Conservation (phyloP, 352 stramenopile genomes). For the Phytopythium montanum region DNA sequence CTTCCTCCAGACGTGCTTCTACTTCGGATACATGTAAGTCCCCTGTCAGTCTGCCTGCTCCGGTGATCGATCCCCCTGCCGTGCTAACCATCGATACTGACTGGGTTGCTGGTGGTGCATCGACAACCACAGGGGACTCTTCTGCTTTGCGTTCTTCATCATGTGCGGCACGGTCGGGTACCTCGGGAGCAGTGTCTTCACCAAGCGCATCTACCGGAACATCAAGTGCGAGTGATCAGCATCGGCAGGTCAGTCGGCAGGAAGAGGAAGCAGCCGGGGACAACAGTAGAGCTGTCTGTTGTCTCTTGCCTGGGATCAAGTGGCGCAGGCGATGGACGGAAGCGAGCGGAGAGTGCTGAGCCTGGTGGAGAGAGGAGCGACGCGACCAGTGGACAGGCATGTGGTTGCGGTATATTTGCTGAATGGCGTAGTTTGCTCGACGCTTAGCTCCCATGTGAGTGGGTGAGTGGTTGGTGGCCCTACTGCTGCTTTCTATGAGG, state of each 20-base stretch:
- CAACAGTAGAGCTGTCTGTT: slow-evolving; percentile 1
- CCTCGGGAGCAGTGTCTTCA: slow-evolving; percentile 91
- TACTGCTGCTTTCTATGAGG: background rate
- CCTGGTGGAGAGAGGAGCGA: background rate
- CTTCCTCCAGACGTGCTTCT: slow-evolving; percentile 98
- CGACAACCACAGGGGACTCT: slow-evolving; percentile 63
- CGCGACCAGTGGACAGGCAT: background rate
- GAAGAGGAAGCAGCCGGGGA: background rate
- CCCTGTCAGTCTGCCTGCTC: no score
- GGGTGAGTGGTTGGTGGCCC: background rate
- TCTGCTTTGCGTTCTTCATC: slow-evolving; percentile 92
- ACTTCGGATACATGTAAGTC: slow-evolving; percentile 98
- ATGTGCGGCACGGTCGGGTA: slow-evolving; percentile 93
- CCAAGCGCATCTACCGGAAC: slow-evolving; percentile 94
- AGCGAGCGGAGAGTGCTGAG: background rate
- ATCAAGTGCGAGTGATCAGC: slow-evolving; percentile 93
- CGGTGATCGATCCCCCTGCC: background rate
- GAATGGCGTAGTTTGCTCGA: background rate
- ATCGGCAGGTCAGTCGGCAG: background rate
- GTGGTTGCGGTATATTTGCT: slow-evolving; percentile 2
- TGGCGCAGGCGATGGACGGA: background rate
- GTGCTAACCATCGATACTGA: background rate
- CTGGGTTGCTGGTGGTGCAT: slow-evolving; percentile 9
- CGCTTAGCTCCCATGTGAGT: background rate
- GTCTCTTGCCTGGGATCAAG: no score